Evolutionary conservation across 2,329 filamentous ascomycete species (phyloP).

Genomic region (Cyclaneusma minus): DNA sequence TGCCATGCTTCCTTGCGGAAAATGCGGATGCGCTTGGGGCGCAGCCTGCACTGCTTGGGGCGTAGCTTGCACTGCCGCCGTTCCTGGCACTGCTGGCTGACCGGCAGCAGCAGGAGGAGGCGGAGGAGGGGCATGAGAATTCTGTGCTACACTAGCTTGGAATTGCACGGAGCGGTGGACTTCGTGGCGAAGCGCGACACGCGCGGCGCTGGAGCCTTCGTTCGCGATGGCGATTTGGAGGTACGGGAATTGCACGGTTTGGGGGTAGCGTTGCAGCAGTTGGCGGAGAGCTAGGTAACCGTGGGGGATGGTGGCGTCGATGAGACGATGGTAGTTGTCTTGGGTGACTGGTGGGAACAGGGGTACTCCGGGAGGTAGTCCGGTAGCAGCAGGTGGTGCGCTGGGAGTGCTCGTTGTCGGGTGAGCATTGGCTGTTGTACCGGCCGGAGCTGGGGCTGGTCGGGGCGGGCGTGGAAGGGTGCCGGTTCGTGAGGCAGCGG

Average conservation of each 20-base stretch:
- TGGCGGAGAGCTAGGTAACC: constrained; percentile 27
- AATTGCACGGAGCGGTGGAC: constrained; percentile 5
- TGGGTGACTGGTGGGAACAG: constrained; percentile 18
- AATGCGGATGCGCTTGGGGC: constrained; percentile 8
- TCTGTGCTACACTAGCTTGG: constrained; percentile 1
- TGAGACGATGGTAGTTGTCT: constrained; percentile 31
- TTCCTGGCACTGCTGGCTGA: too few relatives aligned
- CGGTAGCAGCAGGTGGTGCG: too few relatives aligned
- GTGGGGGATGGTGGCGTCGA: constrained; percentile 35
- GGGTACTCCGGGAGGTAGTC: too few relatives aligned
- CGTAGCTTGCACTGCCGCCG: background rate
- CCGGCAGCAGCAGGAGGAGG: too few relatives aligned
- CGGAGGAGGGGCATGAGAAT: background rate
- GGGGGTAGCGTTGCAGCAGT: constrained; percentile 10
- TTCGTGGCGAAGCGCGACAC: constrained; percentile 31
- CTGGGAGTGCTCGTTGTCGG: too few relatives aligned
- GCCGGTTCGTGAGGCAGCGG: constrained; percentile 25
- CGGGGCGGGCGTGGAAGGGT: constrained; percentile 5
- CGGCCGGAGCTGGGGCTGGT: constrained; percentile 12
- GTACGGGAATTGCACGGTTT: constrained; percentile 22
- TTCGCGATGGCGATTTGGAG: constrained; percentile 35
- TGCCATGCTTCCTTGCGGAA: constrained; percentile 22
- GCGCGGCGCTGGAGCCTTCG: constrained; percentile 28
- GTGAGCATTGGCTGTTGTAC: constrained; percentile 14
- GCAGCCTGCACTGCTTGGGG: background rate